phyloP scores from a whole-genome alignment of 805 yeast species.

The Hanseniaspora meyeri region DNA sequence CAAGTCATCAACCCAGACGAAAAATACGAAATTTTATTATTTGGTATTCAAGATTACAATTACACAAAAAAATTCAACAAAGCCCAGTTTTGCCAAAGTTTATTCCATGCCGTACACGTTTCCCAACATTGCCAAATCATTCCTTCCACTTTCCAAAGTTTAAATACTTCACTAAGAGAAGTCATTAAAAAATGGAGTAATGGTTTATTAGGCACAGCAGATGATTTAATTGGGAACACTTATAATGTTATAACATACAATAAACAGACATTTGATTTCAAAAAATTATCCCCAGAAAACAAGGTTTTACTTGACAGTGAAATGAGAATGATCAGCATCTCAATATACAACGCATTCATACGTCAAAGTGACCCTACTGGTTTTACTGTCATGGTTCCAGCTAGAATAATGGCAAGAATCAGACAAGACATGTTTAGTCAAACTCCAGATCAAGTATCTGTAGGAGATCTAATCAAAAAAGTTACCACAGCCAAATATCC shows the following conservation, averaged over 20 bases:
- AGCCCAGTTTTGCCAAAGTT: neutral
- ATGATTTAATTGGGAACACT: neutral
- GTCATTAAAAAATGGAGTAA: neutral
- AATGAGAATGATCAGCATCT: constrained; percentile 1
- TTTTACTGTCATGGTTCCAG: neutral
- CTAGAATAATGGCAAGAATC: neutral
- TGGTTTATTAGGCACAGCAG: neutral
- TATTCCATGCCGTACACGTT: neutral
- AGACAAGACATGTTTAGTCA: neutral
- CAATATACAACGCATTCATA: neutral
- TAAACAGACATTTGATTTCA: neutral
- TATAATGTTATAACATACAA: neutral
- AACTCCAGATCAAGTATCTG: neutral
- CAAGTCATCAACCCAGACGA: neutral
- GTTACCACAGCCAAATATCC: neutral
- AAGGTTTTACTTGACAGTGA: neutral
- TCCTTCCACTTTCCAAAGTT: neutral
- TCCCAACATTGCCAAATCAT: neutral
- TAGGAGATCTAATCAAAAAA: neutral
- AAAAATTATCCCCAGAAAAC: neutral
- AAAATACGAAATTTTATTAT: neutral
- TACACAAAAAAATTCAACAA: neutral
- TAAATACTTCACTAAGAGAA: neutral
- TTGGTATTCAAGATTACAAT: neutral
- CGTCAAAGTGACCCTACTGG: neutral